Evolutionary conservation across 805 yeast genomes (phyloP).

Genomic region (Torulaspora quercuum): DNA sequence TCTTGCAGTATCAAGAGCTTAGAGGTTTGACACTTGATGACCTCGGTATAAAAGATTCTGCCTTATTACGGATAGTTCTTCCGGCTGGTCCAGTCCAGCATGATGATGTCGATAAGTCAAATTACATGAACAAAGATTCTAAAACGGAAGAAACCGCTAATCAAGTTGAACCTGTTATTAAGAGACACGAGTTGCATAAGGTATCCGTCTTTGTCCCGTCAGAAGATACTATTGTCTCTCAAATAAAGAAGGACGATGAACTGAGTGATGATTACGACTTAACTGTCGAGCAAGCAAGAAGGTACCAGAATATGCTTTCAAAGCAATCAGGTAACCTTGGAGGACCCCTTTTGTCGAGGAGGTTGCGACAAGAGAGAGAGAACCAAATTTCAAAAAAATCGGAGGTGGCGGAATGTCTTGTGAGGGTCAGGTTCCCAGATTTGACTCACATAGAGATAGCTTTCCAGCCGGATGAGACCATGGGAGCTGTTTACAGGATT

Average conservation of each 20-base stretch:
- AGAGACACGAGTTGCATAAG: slow-evolving; percentile 17
- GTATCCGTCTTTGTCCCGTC: slow-evolving; percentile 27
- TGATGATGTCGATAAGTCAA: background rate
- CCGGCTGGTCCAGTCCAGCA: slow-evolving; percentile 1
- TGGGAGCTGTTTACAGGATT: slow-evolving; percentile 31
- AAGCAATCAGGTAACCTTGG: slow-evolving; percentile 38
- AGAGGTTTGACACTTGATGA: slow-evolving; percentile 16
- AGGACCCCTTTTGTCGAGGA: slow-evolving; percentile 44
- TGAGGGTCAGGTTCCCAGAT: slow-evolving; percentile 60
- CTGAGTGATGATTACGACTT: slow-evolving; percentile 43
- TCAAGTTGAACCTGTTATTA: background rate
- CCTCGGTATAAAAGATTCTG: slow-evolving; percentile 22
- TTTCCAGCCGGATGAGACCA: slow-evolving; percentile 46
- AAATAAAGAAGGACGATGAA: slow-evolving; percentile 30
- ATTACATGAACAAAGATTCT: background rate
- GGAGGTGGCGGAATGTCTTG: slow-evolving; percentile 33
- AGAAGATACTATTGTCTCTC: slow-evolving; percentile 11
- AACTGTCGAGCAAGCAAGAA: slow-evolving; percentile 50
- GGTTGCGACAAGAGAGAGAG: slow-evolving; percentile 39
- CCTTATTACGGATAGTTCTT: slow-evolving; percentile 12
- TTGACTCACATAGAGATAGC: slow-evolving; percentile 48
- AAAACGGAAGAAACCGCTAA: background rate
- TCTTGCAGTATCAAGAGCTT: slow-evolving; percentile 14
- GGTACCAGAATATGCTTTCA: slow-evolving; percentile 49
- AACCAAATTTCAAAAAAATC: slow-evolving; percentile 28